These are phyloP conservation scores for Colletotrichum viniferum DNA, from an alignment of 2,329 filamentous ascomycete species.

Conservation along the genomic window DNA sequence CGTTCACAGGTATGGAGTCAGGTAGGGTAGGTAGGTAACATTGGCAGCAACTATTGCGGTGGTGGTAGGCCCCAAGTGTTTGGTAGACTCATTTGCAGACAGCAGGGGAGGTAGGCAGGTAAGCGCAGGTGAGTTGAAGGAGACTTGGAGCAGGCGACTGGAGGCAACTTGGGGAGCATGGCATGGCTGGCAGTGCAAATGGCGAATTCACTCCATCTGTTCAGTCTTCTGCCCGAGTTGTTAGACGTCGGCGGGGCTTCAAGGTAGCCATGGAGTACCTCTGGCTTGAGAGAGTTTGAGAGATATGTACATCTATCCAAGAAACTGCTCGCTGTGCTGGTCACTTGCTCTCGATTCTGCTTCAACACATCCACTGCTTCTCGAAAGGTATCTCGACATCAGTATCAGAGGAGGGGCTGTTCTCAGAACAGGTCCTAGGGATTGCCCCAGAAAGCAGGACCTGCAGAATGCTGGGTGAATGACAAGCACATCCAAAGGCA, in stretches of 20 bases:
- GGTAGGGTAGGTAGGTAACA: not conserved
- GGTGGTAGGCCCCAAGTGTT: not conserved
- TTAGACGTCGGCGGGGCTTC: conserved; percentile 4
- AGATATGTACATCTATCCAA: not conserved
- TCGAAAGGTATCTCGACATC: not conserved
- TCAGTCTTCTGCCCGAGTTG: not conserved
- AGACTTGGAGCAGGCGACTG: not conserved
- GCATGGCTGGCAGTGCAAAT: conserved; percentile 3
- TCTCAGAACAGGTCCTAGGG: not conserved
- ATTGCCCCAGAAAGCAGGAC: not conserved
- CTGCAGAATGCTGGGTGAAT: not conserved
- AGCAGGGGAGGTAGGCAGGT: not conserved
- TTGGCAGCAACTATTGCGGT: not conserved
- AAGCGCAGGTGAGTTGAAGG: not conserved
- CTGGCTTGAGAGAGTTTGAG: not conserved
- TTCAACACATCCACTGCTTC: not conserved
- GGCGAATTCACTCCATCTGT: not conserved
- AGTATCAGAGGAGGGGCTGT: not conserved
- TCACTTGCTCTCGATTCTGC: not conserved
- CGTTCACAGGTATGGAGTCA: not conserved
- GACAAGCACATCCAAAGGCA: not conserved
- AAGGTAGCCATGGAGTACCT: conserved; percentile 4
- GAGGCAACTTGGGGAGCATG: not conserved
- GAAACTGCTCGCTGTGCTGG: not conserved
- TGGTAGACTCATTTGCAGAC: not conserved